A percentile compares a stretch with the other conserved stretches of the same genome.
Conservation (phyloP, 1,139 yeast species). For the Scheffersomyces insectosa region DNA sequence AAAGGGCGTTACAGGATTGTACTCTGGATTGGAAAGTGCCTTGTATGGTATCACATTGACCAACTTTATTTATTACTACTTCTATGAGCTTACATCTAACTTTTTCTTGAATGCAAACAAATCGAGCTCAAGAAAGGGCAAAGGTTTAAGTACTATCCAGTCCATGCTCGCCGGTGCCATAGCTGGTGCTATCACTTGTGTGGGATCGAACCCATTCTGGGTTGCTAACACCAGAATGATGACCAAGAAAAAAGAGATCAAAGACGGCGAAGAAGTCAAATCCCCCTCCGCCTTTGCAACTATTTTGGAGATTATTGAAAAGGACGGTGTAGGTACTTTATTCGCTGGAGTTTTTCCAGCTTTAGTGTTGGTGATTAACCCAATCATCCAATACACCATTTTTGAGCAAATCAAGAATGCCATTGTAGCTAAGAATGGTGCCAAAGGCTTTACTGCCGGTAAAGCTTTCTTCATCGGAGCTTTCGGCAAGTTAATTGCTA, state of each 20-base stretch:
- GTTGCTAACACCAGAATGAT: constrained; percentile 84
- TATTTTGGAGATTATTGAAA: constrained; percentile 59
- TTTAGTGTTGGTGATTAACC: constrained; percentile 78
- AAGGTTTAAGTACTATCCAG: constrained; percentile 64
- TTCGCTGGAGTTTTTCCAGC: constrained; percentile 90
- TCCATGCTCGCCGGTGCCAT: constrained; percentile 79
- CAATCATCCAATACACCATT: constrained; percentile 88
- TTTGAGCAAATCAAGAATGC: constrained; percentile 82
- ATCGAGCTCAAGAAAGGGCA: constrained; percentile 21
- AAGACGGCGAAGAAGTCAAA: constrained; percentile 25
- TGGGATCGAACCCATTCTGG: constrained; percentile 94
- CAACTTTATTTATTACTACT: constrained; percentile 87
- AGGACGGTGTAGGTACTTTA: constrained; percentile 71
- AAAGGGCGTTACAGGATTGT: constrained; percentile 72
- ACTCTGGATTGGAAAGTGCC: constrained; percentile 87
- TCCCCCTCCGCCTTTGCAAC: constrained; percentile 50
- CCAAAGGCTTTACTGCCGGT: constrained; percentile 48
- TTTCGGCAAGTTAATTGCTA: constrained; percentile 82
- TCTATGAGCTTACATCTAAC: constrained; percentile 72
- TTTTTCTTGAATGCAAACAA: constrained; percentile 43
- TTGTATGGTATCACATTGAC: constrained; percentile 82
- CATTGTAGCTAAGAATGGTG: constrained; percentile 55
- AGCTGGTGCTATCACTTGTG: constrained; percentile 85
- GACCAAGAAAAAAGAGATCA: constrained; percentile 50
- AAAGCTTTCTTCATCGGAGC: constrained; percentile 91